Evolutionary conservation across 768 basidiomycete genomes (phyloP).

Genomic region (Tulasnella sp.): DNA sequence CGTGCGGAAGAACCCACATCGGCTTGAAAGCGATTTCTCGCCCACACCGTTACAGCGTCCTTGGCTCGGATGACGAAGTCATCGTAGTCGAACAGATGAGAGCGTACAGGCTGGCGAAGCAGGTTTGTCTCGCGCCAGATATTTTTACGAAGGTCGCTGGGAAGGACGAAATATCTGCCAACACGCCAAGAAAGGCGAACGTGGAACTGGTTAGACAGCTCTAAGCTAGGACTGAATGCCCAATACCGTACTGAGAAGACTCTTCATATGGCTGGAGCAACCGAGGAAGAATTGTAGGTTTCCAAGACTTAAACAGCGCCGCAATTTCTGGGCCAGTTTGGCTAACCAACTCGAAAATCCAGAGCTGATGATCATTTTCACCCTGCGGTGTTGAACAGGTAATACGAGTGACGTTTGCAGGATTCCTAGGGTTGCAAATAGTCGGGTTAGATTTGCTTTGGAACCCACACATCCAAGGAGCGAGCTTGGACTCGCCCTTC

Average conservation of each 20-base stretch:
- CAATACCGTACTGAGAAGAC: neutral
- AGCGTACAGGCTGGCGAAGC: neutral
- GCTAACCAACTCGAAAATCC: neutral
- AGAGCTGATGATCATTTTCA: neutral
- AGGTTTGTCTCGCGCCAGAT: neutral
- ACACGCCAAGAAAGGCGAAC: neutral
- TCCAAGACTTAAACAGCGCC: neutral
- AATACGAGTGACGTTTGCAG: neutral
- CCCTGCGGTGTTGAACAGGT: neutral
- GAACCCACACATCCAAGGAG: too few species aligned
- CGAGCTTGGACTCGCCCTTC: too few species aligned
- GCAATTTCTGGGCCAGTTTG: neutral
- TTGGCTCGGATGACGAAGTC: constrained; percentile 1
- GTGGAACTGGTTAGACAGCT: neutral
- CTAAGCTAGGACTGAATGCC: neutral
- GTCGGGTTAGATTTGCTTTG: too few species aligned
- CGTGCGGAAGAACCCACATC: neutral
- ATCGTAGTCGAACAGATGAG: neutral
- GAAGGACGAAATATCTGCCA: neutral
- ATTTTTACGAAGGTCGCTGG: neutral
- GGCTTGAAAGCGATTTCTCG: neutral
- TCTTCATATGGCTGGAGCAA: neutral
- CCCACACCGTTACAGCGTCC: neutral
- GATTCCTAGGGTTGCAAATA: too few species aligned
- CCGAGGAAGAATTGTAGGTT: neutral